Conservation (phyloP, 179 eudicot species). For the Spergularia azorica region DNA sequence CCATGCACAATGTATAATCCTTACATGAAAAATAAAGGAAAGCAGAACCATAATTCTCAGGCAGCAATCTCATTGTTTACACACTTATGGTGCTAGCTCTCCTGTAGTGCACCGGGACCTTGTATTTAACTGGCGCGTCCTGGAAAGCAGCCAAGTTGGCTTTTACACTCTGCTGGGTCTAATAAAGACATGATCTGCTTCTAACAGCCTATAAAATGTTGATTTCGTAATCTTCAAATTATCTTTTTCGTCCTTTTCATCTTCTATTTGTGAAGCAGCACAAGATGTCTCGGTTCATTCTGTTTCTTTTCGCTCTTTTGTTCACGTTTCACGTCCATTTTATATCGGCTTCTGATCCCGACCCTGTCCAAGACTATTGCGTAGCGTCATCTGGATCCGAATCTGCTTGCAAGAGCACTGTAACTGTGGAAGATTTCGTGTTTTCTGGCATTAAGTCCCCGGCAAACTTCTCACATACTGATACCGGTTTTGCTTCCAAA, state of each 20-base stretch:
- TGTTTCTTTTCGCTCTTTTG: conserved; percentile 25
- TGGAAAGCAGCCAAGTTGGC: neutral
- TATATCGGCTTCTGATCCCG: conserved; percentile 61
- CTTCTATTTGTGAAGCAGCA: neutral
- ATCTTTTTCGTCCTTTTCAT: conserved; percentile 4
- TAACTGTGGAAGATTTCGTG: conserved; percentile 52
- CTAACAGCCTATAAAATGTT: conserved; percentile 10
- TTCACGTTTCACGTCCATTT: conserved; percentile 15
- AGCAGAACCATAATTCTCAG: neutral
- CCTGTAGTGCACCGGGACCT: neutral
- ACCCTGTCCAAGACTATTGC: conserved; percentile 70
- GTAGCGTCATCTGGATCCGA: conserved; percentile 30
- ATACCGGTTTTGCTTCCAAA: conserved; percentile 39
- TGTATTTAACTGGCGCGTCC: neutral
- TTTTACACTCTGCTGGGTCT: neutral
- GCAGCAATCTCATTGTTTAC: neutral
- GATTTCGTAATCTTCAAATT: neutral
- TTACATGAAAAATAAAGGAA: conserved; percentile 2
- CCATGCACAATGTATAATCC: neutral
- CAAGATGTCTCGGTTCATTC: conserved; percentile 21
- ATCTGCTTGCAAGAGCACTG: conserved; percentile 48
- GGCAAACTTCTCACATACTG: conserved; percentile 28
- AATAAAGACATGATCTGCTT: too few relatives aligned
- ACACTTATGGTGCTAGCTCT: neutral
- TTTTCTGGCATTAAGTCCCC: conserved; percentile 54